Evolutionary conservation across 176 grass and related monocot species (phyloP), one percentile per base, ranked within the genome.

Genomic region (Avena atlantica): DNA sequence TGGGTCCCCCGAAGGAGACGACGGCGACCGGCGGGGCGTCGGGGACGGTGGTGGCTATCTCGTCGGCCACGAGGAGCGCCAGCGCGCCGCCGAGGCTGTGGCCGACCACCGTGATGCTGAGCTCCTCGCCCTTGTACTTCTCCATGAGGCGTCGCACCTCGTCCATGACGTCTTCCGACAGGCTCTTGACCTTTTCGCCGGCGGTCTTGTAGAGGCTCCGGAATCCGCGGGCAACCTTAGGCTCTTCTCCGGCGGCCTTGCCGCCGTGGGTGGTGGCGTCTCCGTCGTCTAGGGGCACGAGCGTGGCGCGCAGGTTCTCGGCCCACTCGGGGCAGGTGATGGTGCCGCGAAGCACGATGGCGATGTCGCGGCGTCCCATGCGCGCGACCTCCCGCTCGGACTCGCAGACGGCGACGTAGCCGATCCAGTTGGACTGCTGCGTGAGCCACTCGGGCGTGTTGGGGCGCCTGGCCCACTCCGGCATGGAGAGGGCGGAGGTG

Each of bases 381-480:
- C 95, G 95, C 0, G 76, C 49, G 63, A 98, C 88, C 82, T 98
- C 95, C 21, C 86, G 88, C 15, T 95, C 95, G 44, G 91, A 93
- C 24, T 98, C 95, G 89, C 95, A 98, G 0, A 98, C 95, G 59
- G 95, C 93, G 65, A 98, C 95, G 85, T 95, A 98, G 25, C 95
- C 95, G 58, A 98, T 79, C 93, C 95, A 98, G 83, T 86, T 98
- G 8, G 91, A 88, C 61, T 90, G 93, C 76, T 98, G 95, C 70
- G 95, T 98, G 73, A 98, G 89, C 95, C 95, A 98, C 27, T 87
- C 88, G 25, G 95, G 91, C 2, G 93, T 88, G 86, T 89, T 87
- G 20, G 89, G 87, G 5, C 88, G 84, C 72, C 88, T 90, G 17
- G 89, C 93, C 95, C 92, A 95, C 0, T 72, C 56, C 17, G 95